phyloP scores from a whole-genome alignment of 352 stramenopile genomes.

The Elongisporangium senticosum region DNA sequence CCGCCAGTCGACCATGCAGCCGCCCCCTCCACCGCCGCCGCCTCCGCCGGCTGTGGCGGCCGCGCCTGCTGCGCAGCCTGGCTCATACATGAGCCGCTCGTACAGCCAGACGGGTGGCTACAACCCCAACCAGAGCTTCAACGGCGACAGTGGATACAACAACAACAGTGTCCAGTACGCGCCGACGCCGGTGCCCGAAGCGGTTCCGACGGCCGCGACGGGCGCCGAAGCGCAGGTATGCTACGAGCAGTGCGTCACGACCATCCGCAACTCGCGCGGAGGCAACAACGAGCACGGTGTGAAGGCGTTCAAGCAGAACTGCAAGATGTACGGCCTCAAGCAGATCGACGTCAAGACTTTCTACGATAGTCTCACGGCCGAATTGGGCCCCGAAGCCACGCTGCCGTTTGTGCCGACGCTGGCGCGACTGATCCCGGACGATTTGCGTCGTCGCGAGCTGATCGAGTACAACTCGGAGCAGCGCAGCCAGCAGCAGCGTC shows the following conservation, averaged over 20 bases:
- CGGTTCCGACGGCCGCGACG: conserved; percentile 41
- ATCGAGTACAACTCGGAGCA: conserved; percentile 47
- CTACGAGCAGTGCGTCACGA: conserved; percentile 53
- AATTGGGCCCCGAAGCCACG: conserved; percentile 38
- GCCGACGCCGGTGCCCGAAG: conserved; percentile 14
- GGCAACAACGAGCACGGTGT: conserved; percentile 52
- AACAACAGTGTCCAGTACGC: conserved; percentile 8
- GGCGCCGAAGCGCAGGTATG: conserved; percentile 42
- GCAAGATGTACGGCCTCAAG: conserved; percentile 40
- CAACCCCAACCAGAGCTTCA: conserved; percentile 5
- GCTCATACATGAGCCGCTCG: neutral
- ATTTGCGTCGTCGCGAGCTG: conserved; percentile 37
- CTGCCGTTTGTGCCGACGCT: conserved; percentile 39
- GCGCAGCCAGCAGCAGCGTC: conserved; percentile 2
- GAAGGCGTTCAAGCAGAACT: conserved; percentile 64
- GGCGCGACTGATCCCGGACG: conserved; percentile 47
- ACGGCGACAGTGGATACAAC: conserved; percentile 10
- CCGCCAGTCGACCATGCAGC: conserved; percentile 12
- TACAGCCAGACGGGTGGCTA: neutral
- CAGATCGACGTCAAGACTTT: conserved; percentile 52
- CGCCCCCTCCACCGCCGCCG: conserved; percentile 10
- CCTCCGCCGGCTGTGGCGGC: conserved; percentile 11
- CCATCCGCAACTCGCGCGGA: conserved; percentile 40
- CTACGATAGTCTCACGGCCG: conserved; percentile 41
- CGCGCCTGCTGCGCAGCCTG: neutral